Evolutionary conservation across 306 rosid species (phyloP).

Genomic region (Ormosia semicastrata): DNA sequence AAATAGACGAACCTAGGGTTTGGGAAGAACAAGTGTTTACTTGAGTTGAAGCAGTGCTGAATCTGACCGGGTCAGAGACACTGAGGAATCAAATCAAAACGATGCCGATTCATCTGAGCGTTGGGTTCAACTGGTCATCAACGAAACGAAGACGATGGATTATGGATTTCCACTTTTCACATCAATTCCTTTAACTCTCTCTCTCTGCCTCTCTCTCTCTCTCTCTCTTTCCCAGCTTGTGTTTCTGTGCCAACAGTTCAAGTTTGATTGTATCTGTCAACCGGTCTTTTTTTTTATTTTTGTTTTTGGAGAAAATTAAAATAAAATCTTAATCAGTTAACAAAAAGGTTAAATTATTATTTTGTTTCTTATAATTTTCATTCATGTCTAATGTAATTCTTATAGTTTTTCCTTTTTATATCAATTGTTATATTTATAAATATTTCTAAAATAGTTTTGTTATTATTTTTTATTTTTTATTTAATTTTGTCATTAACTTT

Average conservation of each 20-base stretch:
- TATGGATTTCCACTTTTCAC: neutral
- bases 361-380: too few relatives aligned
- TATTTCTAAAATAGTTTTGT: too few relatives aligned
- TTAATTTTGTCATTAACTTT: too few relatives aligned
- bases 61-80: constrained; percentile 40
- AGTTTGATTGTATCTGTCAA: constrained; percentile 61
- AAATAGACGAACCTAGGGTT: constrained; percentile 52
- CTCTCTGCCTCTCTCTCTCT: neutral
- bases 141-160: constrained; percentile 18
- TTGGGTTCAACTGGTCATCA: constrained; percentile 20
- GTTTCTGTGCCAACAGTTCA: constrained; percentile 43
- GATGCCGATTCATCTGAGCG: constrained; percentile 42
- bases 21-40: constrained; percentile 10
- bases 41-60: constrained; percentile 42
- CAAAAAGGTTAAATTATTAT: neutral
- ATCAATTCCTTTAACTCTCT: neutral
- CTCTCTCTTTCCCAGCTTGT: constrained; percentile 22
- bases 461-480: too few relatives aligned
- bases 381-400: too few relatives aligned
- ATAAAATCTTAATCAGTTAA: neutral
- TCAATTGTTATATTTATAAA: too few relatives aligned
- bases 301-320: too few relatives aligned
- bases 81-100: constrained; percentile 22
- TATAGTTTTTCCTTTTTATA: too few relatives aligned
- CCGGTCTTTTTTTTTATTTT: constrained; percentile 2